These are phyloP conservation scores for Trichocomaceae sp. DNA, from an alignment of 2,329 filamentous ascomycete species.

Conservation along the genomic window DNA sequence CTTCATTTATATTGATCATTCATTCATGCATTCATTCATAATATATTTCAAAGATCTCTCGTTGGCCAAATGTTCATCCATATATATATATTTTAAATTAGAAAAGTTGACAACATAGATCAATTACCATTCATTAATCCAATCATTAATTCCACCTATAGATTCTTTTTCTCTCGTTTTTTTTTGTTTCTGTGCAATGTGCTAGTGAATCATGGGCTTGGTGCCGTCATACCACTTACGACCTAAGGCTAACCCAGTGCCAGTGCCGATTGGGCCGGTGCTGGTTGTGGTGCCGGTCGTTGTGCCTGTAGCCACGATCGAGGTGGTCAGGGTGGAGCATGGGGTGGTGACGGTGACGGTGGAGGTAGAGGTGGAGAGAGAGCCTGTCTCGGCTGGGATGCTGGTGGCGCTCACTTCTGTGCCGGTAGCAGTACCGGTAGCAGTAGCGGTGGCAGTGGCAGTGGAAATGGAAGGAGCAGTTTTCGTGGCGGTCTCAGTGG, in stretches of 20 bases:
- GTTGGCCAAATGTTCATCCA: no score
- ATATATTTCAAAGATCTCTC: neutral
- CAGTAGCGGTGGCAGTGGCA: constrained; percentile 1
- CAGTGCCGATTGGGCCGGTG: constrained; percentile 1
- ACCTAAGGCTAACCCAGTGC: neutral
- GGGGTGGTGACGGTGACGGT: constrained; percentile 4
- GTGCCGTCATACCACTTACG: constrained; percentile 3
- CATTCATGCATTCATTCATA: neutral
- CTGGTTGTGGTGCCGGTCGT: neutral
- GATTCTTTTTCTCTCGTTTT: neutral
- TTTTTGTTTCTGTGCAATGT: neutral
- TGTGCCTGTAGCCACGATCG: neutral
- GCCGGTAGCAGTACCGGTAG: neutral
- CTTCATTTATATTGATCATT: neutral
- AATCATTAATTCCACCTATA: neutral
- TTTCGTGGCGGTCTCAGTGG: no score
- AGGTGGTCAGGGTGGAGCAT: constrained; percentile 5
- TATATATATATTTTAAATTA: neutral
- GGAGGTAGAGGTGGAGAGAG: neutral
- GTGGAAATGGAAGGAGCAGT: no score
- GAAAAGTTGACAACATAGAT: neutral
- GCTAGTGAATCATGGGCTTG: constrained; percentile 6
- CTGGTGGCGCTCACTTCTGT: neutral
- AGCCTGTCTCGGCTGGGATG: neutral
- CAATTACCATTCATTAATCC: neutral